Evolutionary conservation across 2,329 filamentous ascomycete genomes (phyloP), one percentile per base, ranked within the genome.

Genomic region (Pseudocercospora macadamiae): DNA sequence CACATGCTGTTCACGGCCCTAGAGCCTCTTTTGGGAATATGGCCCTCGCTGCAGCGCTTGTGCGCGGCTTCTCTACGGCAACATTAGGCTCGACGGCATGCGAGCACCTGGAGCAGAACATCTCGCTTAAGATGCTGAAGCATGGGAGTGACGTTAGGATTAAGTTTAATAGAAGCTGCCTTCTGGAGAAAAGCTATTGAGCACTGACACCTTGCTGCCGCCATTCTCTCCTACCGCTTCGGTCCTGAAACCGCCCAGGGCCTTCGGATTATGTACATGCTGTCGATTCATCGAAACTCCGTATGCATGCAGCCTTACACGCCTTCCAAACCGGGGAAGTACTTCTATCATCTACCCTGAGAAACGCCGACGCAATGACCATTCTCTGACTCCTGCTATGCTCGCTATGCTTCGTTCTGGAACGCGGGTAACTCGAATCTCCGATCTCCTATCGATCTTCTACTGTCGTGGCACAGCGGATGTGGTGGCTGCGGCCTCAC

Each of bases 401-500:
- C 32, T 32, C 28, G 28, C 28, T 7, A 48, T 55, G 32, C 32
- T 37, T 58, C 37, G 45, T 51, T 51, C 6, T 25, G 26, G 47
- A 34, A 16, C 23, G 23, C 42, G 42, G 42, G 16, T 36, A 25
- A 45, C 34, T 51, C 32, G 25, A 36, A 49, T 49, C 26, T 49
- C 26, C 26, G 25, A 49, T 32, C 47, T 49, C 47, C n/a, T n/a
- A n/a, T n/a, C n/a, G 30, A 56, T 51, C 49, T 48, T 23, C 44
- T 60, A 57, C 45, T 39, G 28, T 25, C 57, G 44, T 16, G 45
- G 55, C 23, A 42, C 55, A 23, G 53, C 44, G 32, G 57, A 54
- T 44, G 59, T 53, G 47, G 61, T 18, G n/a, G 59, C 42, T 32
- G 55, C 48, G 32, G 57, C 60, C 2, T 59, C 45, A 58, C 62